A percentile compares a stretch with the other conserved stretches of the same genome.
phyloP scores from a whole-genome alignment of 805 yeast species.

The Hanseniaspora valbyensis region DNA sequence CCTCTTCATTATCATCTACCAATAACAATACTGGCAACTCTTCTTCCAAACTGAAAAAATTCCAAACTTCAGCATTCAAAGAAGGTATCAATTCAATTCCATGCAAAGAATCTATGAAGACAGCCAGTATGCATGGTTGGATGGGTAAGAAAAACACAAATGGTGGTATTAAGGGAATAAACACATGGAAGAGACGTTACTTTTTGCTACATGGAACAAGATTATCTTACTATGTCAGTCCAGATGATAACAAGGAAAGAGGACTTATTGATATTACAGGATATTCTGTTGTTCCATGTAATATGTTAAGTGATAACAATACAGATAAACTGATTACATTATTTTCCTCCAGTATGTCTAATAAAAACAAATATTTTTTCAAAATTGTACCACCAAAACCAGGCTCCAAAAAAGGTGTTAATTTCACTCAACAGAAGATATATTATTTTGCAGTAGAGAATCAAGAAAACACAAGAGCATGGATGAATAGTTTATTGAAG shows the following conservation, averaged over 20 bases:
- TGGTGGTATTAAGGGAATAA: slow-evolving; percentile 61
- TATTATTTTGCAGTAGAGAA: slow-evolving; percentile 94
- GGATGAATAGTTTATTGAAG: slow-evolving; percentile 92
- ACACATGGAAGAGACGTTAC: slow-evolving; percentile 81
- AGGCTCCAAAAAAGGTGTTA: slow-evolving; percentile 86
- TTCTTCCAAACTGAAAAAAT: slow-evolving; percentile 38
- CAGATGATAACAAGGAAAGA: slow-evolving; percentile 71
- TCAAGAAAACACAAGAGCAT: slow-evolving; percentile 78
- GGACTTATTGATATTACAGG: slow-evolving; percentile 94
- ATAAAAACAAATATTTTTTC: slow-evolving; percentile 87
- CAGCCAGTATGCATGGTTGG: slow-evolving; percentile 83
- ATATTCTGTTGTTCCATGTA: slow-evolving; percentile 66
- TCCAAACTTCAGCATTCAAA: slow-evolving; percentile 64
- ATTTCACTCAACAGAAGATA: slow-evolving; percentile 90
- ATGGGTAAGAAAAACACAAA: slow-evolving; percentile 59
- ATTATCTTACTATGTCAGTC: slow-evolving; percentile 69
- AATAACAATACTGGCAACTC: too few relatives aligned
- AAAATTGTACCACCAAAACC: slow-evolving; percentile 95
- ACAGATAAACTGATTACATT: slow-evolving; percentile 78
- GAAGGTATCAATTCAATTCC: slow-evolving; percentile 75
- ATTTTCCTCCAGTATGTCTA: slow-evolving; percentile 76
- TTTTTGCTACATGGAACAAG: slow-evolving; percentile 88
- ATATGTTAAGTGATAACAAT: slow-evolving; percentile 31
- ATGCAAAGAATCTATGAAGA: slow-evolving; percentile 65
- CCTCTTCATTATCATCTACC: too few relatives aligned